Conservation (phyloP, 2,329 filamentous ascomycete genomes). For the Arachnomyces sp. region DNA sequence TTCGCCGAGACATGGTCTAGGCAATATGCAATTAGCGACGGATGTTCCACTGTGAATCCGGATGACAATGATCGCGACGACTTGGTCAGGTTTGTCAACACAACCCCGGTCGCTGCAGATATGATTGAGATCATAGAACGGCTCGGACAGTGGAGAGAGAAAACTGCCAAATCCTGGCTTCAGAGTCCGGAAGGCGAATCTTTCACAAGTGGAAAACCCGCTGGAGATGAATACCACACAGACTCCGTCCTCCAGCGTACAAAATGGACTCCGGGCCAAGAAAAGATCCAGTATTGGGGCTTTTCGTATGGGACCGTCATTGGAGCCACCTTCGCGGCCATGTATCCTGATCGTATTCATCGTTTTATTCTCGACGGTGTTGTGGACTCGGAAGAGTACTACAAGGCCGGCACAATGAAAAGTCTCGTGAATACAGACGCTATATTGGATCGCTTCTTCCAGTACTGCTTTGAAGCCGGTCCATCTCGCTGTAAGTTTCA, state of each 20-base stretch:
- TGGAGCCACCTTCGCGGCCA: constrained; percentile 45
- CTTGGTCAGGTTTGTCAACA: constrained; percentile 11
- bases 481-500: too few species aligned
- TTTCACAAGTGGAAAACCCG: background rate
- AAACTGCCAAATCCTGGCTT: constrained; percentile 11
- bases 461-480: constrained; percentile 47
- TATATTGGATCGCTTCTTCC: constrained; percentile 47
- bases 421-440: constrained; percentile 48
- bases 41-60: constrained; percentile 2
- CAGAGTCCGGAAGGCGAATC: background rate
- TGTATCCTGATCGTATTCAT: constrained; percentile 47
- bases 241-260: constrained; percentile 6
- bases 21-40: constrained; percentile 7
- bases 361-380: constrained; percentile 42
- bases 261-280: constrained; percentile 9
- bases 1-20: constrained; percentile 6
- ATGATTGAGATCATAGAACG: constrained; percentile 14
- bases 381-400: too few species aligned
- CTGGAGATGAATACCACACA: too few species aligned
- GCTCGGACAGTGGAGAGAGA: constrained; percentile 17
- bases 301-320: constrained; percentile 50
- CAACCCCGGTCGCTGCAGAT: constrained; percentile 8
- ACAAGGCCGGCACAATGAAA: constrained; percentile 20
- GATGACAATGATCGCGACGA: constrained; percentile 3
- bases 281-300: constrained; percentile 41